Evolutionary conservation across 441 rosid species (phyloP), one percentile per base, ranked within the genome.

Genomic region (Populus hybrid): DNA sequence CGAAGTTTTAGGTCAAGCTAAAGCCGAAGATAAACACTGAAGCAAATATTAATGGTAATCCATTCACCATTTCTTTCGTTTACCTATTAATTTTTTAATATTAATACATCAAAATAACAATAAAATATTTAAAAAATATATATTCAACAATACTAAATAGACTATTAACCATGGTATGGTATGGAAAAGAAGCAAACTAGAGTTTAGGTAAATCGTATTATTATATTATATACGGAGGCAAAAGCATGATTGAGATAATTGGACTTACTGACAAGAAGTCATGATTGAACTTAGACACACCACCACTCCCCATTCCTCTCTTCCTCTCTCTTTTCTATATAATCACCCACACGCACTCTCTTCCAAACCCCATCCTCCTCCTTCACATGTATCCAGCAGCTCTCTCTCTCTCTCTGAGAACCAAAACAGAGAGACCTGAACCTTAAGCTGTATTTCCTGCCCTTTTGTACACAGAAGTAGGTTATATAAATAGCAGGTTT

Each of bases 171-270:
- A n/a, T 64, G 71, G 68, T n/a, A n/a, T n/a, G n/a, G n/a, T 29
- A 18, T 20, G 21, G 69, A 24, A 23, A 67, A 67, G 9, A 45
- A 69, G 35, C 26, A 63, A 63, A 63, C 50, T 10, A 64, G 61
- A 64, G 86, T 81, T 82, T 4, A 74, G 82, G 86, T 77, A 84
- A 79, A 40, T 40, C 45, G 45, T 11, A 40, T 40, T 85, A 79
- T 75, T 64, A 74, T 77, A 71, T 67, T 56, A 76, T 77, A 71
- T 67, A 61, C 77, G 79, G 82, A 74, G 74, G 88, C 88, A 83
- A 82, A 81, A 71, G 82, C 72, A 86, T 85, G 88, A 86, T 81
- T 85, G 86, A 84, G 86, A 80, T 84, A 88, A 86, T 83, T 83
- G 86, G 88, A 63, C 80, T 84, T 14, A 78, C 91, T 84, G 89